Evolutionary conservation across 2,329 filamentous ascomycete genomes (phyloP).

Genomic region (Alternaria dauci): DNA sequence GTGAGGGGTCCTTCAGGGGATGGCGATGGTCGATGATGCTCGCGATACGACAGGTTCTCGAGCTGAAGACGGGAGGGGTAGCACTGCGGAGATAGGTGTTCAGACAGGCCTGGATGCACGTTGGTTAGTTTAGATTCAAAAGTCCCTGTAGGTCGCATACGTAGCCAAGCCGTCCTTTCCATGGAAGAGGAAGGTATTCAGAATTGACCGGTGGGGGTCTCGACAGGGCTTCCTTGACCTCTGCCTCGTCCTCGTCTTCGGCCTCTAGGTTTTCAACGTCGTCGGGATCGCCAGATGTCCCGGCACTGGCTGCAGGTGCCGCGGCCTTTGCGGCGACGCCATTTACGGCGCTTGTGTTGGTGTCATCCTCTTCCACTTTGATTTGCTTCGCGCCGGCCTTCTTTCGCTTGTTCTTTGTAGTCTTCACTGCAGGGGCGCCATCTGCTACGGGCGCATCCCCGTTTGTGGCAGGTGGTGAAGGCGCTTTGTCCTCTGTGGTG

Average conservation of each 20-base stretch:
- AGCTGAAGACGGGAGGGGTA: constrained; percentile 86
- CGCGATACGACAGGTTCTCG: constrained; percentile 87
- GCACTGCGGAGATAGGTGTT: constrained; percentile 88
- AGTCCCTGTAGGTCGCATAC: constrained; percentile 60
- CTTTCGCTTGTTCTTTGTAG: constrained; percentile 36
- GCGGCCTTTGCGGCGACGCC: constrained; percentile 26
- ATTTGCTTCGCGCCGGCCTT: constrained; percentile 35
- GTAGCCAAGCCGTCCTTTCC: constrained; percentile 90
- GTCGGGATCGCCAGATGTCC: constrained; percentile 58
- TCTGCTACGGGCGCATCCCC: constrained; percentile 21
- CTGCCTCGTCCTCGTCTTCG: constrained; percentile 63
- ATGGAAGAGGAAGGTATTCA: constrained; percentile 82
- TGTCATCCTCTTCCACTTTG: constrained; percentile 34
- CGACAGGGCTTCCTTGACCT: constrained; percentile 65
- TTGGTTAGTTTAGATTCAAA: constrained; percentile 28
- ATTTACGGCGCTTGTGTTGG: constrained; percentile 18
- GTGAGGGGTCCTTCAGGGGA: constrained; percentile 76
- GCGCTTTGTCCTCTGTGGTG: constrained; percentile 24
- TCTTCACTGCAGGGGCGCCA: constrained; percentile 19
- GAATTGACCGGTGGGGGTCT: constrained; percentile 83
- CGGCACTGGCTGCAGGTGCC: constrained; percentile 23
- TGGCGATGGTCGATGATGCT: constrained; percentile 91
- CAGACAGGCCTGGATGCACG: constrained; percentile 72
- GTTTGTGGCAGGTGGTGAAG: constrained; percentile 21
- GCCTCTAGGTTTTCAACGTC: constrained; percentile 51